Base-by-base conservation (phyloP, 305 asterid species). In the Caryopteris hybrid region DNA sequence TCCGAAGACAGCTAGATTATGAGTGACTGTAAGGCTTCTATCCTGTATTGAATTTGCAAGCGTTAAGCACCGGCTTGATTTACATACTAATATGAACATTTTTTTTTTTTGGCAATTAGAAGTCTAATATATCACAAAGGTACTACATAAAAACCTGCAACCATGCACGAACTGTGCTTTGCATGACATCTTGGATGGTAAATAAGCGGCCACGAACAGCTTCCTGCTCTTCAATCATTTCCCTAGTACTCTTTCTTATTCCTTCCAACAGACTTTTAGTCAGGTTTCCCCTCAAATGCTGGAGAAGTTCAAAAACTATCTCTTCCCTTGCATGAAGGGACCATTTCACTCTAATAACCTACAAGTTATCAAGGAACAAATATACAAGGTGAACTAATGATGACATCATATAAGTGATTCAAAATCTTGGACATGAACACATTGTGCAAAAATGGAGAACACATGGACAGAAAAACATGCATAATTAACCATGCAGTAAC, bases 181-280 rank as follows among this genome's bases (percentile, higher is more conserved):
- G 99, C 99, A 89, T 94, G 77, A 94, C 99, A 68, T 94, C 99
- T 80, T 94, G 99, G 66, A 94, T 87, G 81, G 99, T 94, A 76
- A 94, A 94, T 73, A 91, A 75, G 75, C 98, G 99, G 43, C 86
- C 98, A 50, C 99, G 96, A 68, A 86, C 97, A 17, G 98, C 99
- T 85, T 94, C 99, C 85, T 91, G 99, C 83, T 94, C 99, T 70
- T 88, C 97, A 53, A 94, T 89, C 99, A 94, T 94, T 62, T 89
- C 84, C 75, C 99, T 80, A 2, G 98, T 91, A 75, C 95, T 89
- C 83, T 84, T 89, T 71, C 86, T 65, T 66, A 86, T 87, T 70
- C 91, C 93, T 78, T 94, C 90, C 59, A 94, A 88, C 64, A 91
- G 68, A 58, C 31, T 76, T 73, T 39, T 89, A 14, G 93, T 78